Evolutionary conservation across 306 rosid species (phyloP), one percentile per base, ranked within the genome.

Genomic region (Vigna trinervia): DNA sequence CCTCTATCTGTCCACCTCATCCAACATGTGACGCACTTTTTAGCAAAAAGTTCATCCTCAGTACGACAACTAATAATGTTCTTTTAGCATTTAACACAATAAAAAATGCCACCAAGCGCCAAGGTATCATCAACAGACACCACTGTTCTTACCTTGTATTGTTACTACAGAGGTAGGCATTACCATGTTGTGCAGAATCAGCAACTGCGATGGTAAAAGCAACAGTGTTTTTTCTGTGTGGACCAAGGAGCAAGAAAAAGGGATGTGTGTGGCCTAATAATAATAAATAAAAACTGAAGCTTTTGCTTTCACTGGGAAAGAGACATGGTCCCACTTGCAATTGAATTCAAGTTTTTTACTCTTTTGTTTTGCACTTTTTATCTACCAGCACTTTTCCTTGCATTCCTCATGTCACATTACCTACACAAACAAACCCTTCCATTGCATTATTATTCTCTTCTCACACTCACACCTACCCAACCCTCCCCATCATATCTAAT

Each of bases 291-390:
- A 45, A 11, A 45, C 50, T 12, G 1, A 45, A 0, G 65, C 71
- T 86, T 87, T 86, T 69, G 76, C 84, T 50, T 79, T 69, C 90
- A 78, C 86, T 85, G 17, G n/a, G 85, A 87, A 87, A 86, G 86
- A 57, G 89, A 41, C 83, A 77, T 64, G 90, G 90, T 28, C 92
- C 96, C 91, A 86, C 90, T 61, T 57, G 67, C 82, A 81, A 67
- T 26, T 26, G 28, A 26, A 26, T 83, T 57, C 1, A 39, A 74
- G 12, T 32, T 50, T 62, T 72, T 28, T 61, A 19, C 67, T 51
- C 66, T 75, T 47, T 41, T 12, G 19, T 19, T n/a, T 17, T 84
- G 88, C 91, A 80, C 90, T 89, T 91, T 89, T 84, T 79, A 84
- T 91, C 84, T 19, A 63, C 0, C 46, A 32, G 8, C 28, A 38